Evolutionary conservation across 805 yeast species (phyloP).

Genomic region (Suhomyces pyralidae): DNA sequence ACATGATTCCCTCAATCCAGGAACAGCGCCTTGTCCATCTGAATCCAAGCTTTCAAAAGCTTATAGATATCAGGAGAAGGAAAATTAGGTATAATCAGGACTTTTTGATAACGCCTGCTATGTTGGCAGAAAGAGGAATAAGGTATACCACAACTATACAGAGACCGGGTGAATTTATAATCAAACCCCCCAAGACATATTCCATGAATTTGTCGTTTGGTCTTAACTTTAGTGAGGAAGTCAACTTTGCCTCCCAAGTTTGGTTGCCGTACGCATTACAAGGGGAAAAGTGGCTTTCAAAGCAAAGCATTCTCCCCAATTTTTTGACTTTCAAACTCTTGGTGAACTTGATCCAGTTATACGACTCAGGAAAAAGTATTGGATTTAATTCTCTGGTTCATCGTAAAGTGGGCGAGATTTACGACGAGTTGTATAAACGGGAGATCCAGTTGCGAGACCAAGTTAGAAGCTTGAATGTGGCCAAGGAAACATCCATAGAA

Average conservation of each 20-base stretch:
- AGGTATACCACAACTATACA: slow-evolving; percentile 48
- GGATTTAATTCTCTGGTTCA: slow-evolving; percentile 37
- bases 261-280: slow-evolving; percentile 54
- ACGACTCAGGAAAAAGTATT: slow-evolving; percentile 29
- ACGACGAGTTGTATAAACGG: slow-evolving; percentile 28
- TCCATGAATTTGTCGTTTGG: slow-evolving; percentile 54
- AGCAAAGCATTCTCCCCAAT: slow-evolving; percentile 48
- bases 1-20: slow-evolving; percentile 25
- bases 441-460: slow-evolving; percentile 45
- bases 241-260: slow-evolving; percentile 51
- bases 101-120: slow-evolving; percentile 47
- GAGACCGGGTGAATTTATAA: slow-evolving; percentile 57
- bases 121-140: slow-evolving; percentile 49
- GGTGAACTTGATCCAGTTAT: slow-evolving; percentile 42
- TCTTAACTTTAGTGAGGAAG: slow-evolving; percentile 52
- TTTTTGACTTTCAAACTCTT: slow-evolving; percentile 52
- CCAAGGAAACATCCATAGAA: slow-evolving; percentile 21
- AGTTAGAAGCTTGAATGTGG: slow-evolving; percentile 29
- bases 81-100: slow-evolving; percentile 37
- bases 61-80: slow-evolving; percentile 10
- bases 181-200: slow-evolving; percentile 57
- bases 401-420: slow-evolving; percentile 29
- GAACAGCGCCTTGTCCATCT: slow-evolving; percentile 30
- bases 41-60: slow-evolving; percentile 18
- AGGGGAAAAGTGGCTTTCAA: slow-evolving; percentile 50